Conservation (phyloP, 371 early-diverging fungal genomes). For the Globomyces sp. region DNA sequence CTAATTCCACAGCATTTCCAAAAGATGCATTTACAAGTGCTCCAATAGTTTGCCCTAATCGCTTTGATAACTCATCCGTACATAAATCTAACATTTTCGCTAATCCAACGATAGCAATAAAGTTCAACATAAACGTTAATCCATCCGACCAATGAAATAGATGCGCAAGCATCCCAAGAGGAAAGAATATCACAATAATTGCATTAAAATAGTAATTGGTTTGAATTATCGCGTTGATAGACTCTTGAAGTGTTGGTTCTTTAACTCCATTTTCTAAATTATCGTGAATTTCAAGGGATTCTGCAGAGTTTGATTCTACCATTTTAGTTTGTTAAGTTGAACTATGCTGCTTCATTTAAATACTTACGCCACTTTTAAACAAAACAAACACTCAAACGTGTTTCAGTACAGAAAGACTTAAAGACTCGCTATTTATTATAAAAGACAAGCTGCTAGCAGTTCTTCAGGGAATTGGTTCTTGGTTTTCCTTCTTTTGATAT, state of each 20-base stretch:
- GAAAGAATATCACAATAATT: constrained; percentile 64
- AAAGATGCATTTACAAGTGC: constrained; percentile 43
- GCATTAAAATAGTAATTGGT: constrained; percentile 33
- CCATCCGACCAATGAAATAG: constrained; percentile 51
- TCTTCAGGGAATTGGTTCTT: too few relatives aligned
- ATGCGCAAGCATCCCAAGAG: constrained; percentile 69
- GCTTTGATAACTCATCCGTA: constrained; percentile 65
- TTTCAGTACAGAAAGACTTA: too few relatives aligned
- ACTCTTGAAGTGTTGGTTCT: constrained; percentile 17
- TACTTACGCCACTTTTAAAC: too few relatives aligned
- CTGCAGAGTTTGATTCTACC: too few relatives aligned
- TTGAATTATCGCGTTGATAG: constrained; percentile 24
- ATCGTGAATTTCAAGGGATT: background rate
- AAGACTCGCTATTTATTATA: too few relatives aligned
- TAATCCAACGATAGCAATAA: constrained; percentile 84
- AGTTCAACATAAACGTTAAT: constrained; percentile 76
- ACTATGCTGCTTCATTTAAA: too few relatives aligned
- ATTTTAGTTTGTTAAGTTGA: too few relatives aligned
- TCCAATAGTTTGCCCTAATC: constrained; percentile 65
- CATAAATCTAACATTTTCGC: constrained; percentile 74
- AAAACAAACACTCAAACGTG: too few relatives aligned
- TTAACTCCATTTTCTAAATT: background rate
- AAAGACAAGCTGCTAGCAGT: too few relatives aligned
- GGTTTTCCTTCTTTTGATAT: too few relatives aligned
- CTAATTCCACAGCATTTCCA: constrained; percentile 84